Base-by-base conservation (phyloP, 2,329 filamentous ascomycete species). In the Aspergillus carbonarius region DNA sequence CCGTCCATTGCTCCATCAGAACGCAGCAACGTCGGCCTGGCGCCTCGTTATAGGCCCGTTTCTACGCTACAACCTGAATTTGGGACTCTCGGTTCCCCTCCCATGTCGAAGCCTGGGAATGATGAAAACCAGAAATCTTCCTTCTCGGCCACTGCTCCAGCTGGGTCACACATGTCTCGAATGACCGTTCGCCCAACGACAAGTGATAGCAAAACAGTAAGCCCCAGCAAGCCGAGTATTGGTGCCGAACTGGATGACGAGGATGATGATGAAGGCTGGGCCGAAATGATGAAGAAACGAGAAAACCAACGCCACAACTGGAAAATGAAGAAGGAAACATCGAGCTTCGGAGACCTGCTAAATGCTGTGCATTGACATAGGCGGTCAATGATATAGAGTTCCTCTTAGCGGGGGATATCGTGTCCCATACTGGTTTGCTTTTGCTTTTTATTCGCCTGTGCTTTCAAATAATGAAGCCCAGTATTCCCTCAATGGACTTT, bases 1-100 rank as follows among this genome's bases (percentile, higher is more conserved):
- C 87, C 92, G 1, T 98, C 93, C 0, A 96, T 99, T 65, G 93
- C 95, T 2, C 95, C 95, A 1, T 96, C 92, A 5, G 95, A 98
- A 78, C 89, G 95, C 61, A 98, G 93, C 81, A 98, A 96, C 73
- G 81, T 97, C 61, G 95, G 95, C 15, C 83, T 96, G 54, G 92
- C 95, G 8, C 88, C 91, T 32, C 87, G 95, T 46, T 99, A 99
- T 77, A 86, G 95, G 47, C 92, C 95, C 1, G 93, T 98, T 0
- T 92, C 91, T 0, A 88, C 89, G 42, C 79, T 83, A 55, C 81
- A 79, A 7, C 70, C 74, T 9, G 73, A 76, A 6, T 62, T 64
- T 4, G 68, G 67, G 5, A 59, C 76, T 3, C 68, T 70, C 7
- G 70, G 73, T 25, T 73, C 72, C 5, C 69, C 73, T 8, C 63